Base-by-base conservation (phyloP, 129 eudicot species). In the Flaveria trinervia region DNA sequence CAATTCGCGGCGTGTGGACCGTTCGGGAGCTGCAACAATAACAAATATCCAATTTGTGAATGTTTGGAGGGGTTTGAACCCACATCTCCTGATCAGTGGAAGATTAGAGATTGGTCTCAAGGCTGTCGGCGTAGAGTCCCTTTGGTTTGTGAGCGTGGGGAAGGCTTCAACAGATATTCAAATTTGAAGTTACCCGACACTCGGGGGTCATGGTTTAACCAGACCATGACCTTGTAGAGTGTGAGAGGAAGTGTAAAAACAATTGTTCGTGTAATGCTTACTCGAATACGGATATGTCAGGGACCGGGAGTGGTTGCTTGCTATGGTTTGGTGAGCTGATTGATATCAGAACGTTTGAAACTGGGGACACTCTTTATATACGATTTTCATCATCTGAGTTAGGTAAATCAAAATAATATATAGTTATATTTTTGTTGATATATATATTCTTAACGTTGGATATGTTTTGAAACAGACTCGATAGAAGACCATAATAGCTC, bases 191-290 rank as follows among this genome's bases (percentile, higher is more conserved):
- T 84, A 64, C 93, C 90, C 0, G 90, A 86, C 68, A 50, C 81
- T 7, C 48, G 22, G 45, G 2, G 11, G 11, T 59, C 76, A 22
- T 46, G 76, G 87, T 69, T 60, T 55, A 74, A 84, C 54, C 22
- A 3, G 26, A 84, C 76, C 26, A 65, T 74, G 84, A 83, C 20
- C 74, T 81, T 4, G 65, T 39, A 16, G 86, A 86, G 11, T 54
- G 60, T 54, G 60, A 1, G 25, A 17, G 6, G 25, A 6, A 5
- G 50, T 86, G 95, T 80, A 52, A 71, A 73, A 76, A 41, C 9
- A 65, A 89, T 51, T 87, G 96, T 39, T 77, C 84, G 13, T 89
- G 96, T 59, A 30, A 44, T 30, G 87, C 87, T 14, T 89, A 86
- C 60, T n/a, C 87, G 15, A 67, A 75, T 67, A 26, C 81, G 9